These are phyloP conservation scores for Trametes versicolor DNA, from an alignment of 1,284 basidiomycete genomes.

Conservation along the genomic window DNA sequence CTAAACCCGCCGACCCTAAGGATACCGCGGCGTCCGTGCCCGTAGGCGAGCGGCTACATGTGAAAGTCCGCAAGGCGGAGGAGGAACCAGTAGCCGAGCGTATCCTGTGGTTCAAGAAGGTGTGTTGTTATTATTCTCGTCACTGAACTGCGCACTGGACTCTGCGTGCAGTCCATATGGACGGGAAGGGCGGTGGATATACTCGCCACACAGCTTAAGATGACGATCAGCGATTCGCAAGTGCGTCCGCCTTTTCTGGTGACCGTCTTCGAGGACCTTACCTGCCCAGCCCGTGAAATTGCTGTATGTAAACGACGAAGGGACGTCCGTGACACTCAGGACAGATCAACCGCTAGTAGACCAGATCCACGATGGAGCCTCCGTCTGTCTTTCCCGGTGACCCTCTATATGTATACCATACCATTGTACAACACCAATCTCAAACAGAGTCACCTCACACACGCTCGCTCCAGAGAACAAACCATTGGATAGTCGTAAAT, in stretches of 20 bases:
- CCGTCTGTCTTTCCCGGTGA: constrained; percentile 29
- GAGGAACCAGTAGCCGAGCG: constrained; percentile 48
- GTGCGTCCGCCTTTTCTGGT: constrained; percentile 25
- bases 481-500: constrained; percentile 32
- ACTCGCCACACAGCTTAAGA: constrained; percentile 44
- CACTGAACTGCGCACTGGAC: constrained; percentile 1
- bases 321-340: constrained; percentile 22
- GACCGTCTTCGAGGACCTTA: background rate
- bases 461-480: constrained; percentile 3
- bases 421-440: background rate
- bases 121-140: constrained; percentile 38
- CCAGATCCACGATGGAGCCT: constrained; percentile 39
- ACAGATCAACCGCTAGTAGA: constrained; percentile 35
- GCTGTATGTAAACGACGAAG: constrained; percentile 21
- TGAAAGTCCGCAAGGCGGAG: constrained; percentile 52
- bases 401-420: background rate
- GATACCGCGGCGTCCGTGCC: constrained; percentile 57
- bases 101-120: constrained; percentile 77
- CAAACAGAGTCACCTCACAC: background rate
- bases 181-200: constrained; percentile 51
- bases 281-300: constrained; percentile 37
- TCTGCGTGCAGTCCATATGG: constrained; percentile 43
- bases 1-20: constrained; percentile 67
- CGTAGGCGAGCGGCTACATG: constrained; percentile 64
- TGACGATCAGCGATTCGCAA: constrained; percentile 33